A percentile compares a stretch with the other conserved stretches of the same genome.
Evolutionary conservation across 2,329 filamentous ascomycete genomes (phyloP).

Genomic region (Penicillium oxalicum): DNA sequence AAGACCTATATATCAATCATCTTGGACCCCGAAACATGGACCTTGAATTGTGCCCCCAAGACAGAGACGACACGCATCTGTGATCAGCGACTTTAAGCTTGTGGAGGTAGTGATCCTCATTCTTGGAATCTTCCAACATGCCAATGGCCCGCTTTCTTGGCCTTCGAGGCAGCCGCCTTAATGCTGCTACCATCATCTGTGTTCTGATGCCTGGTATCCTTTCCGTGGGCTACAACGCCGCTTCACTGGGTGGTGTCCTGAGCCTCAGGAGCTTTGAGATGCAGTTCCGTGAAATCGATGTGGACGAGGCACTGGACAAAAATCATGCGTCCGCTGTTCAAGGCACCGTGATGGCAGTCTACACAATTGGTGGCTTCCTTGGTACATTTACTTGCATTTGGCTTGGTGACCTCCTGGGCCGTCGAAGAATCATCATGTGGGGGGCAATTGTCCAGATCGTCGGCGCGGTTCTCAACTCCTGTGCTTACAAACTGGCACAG

Average conservation of each 20-base stretch:
- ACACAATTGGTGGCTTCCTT: constrained; percentile 16
- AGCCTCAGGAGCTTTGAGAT: constrained; percentile 13
- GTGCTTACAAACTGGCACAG: constrained; percentile 10
- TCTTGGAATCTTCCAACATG: background rate
- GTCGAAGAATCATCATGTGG: constrained; percentile 17
- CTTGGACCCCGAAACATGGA: background rate
- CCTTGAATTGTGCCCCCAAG: background rate
- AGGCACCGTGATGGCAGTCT: constrained; percentile 15
- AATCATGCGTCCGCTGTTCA: constrained; percentile 15
- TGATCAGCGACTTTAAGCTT: constrained; percentile 5
- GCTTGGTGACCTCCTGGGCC: constrained; percentile 17
- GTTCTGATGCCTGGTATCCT: constrained; percentile 20
- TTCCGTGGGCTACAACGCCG: constrained; percentile 17
- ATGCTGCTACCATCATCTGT: constrained; percentile 15
- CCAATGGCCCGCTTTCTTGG: constrained; percentile 16
- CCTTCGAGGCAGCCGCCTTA: constrained; percentile 19
- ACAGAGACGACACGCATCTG: background rate
- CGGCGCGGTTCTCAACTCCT: constrained; percentile 13
- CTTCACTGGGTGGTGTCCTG: constrained; percentile 17
- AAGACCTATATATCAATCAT: background rate
- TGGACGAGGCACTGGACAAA: constrained; percentile 6
- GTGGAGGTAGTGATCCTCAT: constrained; percentile 9
- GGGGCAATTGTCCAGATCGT: constrained; percentile 14
- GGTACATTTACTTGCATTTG: constrained; percentile 18
- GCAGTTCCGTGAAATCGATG: constrained; percentile 17